Evolutionary conservation across 805 yeast species (phyloP), one percentile per base, ranked within the genome.

Genomic region (Scheffersomyces ergatensis): DNA sequence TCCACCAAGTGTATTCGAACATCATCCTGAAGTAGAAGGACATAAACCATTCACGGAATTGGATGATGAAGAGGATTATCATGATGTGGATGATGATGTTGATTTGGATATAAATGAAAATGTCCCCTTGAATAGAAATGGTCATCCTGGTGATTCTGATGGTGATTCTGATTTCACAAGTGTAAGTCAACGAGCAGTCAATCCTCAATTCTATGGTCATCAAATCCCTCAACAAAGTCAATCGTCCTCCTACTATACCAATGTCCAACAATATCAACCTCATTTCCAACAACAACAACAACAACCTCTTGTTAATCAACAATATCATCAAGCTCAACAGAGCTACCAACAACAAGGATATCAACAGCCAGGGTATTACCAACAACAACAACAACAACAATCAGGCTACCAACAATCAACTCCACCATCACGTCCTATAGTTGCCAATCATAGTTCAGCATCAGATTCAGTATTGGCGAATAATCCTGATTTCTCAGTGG

Each of bases 141-240:
- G 39, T 4, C 9, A 21, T 21, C 9, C 18, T 8, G 39, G 35
- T 14, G 66, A 59, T 36, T 69, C 74, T 0, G 75, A 69, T 45
- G 56, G 56, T 24, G 79, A 71, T 35, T 84, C 92, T 1, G 83
- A 82, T 53, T 83, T 85, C 60, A 85, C 93, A 1, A 81, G 89
- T 38, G 86, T 85, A 2, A 83, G 90, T 6, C 92, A 85, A 60
- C 70, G 92, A 56, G 89, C 82, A 20, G 72, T 80, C 13, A 85
- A 85, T 52, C 86, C 85, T 14, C 62, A 67, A 20, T 80, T 77
- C 49, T 71, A 27, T 34, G 36, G 33, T 27, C 37, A 24, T 24
- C 47, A 40, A 23, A 45, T 35, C 17, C 34, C 31, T 13, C 26
- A 34, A 15, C 24, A 35, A 12, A 7, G 14, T 25, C 24, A 21